Evolutionary conservation across 352 stramenopile species (phyloP), one percentile per base, ranked within the genome.

Genomic region (Phytopythium vexans): DNA sequence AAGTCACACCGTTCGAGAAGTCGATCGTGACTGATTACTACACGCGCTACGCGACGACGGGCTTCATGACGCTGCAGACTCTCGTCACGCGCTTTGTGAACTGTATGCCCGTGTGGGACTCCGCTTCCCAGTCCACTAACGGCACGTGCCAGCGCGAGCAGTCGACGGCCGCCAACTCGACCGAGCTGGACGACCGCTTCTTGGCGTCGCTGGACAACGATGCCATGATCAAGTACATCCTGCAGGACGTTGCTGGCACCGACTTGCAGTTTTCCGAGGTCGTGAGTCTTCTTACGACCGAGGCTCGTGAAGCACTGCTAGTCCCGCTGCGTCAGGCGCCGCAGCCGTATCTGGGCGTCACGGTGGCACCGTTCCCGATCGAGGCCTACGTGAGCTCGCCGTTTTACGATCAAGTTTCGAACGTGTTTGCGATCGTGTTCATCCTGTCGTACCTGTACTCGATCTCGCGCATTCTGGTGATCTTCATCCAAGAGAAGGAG

Each of bases 401-500:
- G 8, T 95, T 96, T 49, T 95, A 91, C 56, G 70, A 83, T 41
- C 55, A 71, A 37, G 74, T 95, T 31, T 65, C 71, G 33, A 67
- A 81, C 40, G 70, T 94, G 8, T 95, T 95, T 43, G 66, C 82
- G 2, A 74, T 98, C 40, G 80, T 98, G 16, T 97, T 97, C 60
- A 84, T 97, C 49, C 65, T 98, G 27, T 78, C 88, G 27, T 98
- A 96, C 51, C 48, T 98, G 56, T 97, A 95, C 67, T 87, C 75
- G 5, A 78, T 96, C 16, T 96, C 88, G 6, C 69, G 82, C 1
- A 72, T 97, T 41, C 63, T 98, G 12, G 80, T 92, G 3, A 72
- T 80, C 5, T 74, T 98, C 33, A 97, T 98, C 12, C 72, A 84
- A 41, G 94, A 98, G 57, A 98, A 98, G 53, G 94, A 98, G 64